phyloP scores from a whole-genome alignment of 768 basidiomycete genomes.

The Porphyrellus cyaneotinctus region DNA sequence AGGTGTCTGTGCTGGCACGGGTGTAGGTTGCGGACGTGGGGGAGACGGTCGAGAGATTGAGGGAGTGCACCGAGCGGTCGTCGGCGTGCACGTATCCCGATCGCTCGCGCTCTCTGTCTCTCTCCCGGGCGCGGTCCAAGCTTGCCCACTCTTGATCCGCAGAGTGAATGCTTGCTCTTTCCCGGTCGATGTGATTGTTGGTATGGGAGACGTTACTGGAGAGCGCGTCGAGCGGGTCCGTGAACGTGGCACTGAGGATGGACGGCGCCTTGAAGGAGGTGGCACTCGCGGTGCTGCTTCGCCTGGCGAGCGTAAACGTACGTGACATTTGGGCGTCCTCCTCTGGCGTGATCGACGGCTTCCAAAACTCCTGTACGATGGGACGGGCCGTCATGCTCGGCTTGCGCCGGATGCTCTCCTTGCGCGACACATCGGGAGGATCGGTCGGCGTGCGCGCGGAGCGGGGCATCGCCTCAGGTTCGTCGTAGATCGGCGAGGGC shows the following conservation, averaged over 20 bases:
- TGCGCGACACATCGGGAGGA: conserved; percentile 22
- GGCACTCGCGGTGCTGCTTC: conserved; percentile 48
- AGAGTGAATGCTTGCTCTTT: conserved; percentile 23
- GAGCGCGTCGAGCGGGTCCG: conserved; percentile 20
- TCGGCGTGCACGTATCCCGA: conserved; percentile 17
- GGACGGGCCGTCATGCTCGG: conserved; percentile 34
- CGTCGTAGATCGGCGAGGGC: conserved; percentile 23
- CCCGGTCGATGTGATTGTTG: conserved; percentile 17
- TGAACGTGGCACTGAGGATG: conserved; percentile 38
- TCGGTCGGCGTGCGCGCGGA: conserved; percentile 19
- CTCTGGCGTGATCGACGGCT: conserved; percentile 42
- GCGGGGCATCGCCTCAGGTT: conserved; percentile 26
- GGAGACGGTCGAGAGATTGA: conserved; percentile 7
- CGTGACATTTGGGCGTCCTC: conserved; percentile 42
- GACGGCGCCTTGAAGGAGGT: conserved; percentile 42
- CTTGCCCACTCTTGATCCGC: conserved; percentile 29
- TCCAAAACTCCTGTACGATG: conserved; percentile 46
- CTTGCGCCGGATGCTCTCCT: conserved; percentile 30
- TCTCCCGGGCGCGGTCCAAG: conserved; percentile 23
- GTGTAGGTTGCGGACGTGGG: conserved; percentile 14
- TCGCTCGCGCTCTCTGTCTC: conserved; percentile 22
- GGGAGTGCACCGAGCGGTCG: conserved; percentile 18
- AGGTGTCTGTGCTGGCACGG: conserved; percentile 2
- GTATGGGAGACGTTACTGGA: background rate
- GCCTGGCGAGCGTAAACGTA: conserved; percentile 40